Evolutionary conservation across 768 basidiomycete genomes (phyloP).

Genomic region (Auriscalpium orientale): DNA sequence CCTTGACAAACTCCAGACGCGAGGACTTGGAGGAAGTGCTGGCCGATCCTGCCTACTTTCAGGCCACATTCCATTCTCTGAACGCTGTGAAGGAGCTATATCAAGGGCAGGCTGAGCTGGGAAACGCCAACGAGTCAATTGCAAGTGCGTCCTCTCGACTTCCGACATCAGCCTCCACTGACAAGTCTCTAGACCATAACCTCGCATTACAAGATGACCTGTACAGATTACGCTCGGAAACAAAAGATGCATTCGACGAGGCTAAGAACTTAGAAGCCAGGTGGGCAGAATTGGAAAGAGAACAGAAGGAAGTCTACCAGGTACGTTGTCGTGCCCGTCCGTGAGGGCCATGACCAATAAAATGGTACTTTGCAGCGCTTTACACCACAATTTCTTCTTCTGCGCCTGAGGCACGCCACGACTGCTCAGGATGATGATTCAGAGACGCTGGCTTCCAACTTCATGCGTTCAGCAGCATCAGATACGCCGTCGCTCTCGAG

Average conservation of each 20-base stretch:
- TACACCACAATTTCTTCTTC: slow-evolving; percentile 78
- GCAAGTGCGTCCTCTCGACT: slow-evolving; percentile 51
- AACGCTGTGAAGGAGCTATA: slow-evolving; percentile 68
- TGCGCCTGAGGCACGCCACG: slow-evolving; percentile 81
- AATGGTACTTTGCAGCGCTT: slow-evolving; percentile 47
- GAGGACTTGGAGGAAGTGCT: slow-evolving; percentile 89
- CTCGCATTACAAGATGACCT: slow-evolving; percentile 68
- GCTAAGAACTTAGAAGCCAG: slow-evolving; percentile 73
- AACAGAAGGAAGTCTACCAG: slow-evolving; percentile 86
- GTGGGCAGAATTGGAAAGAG: slow-evolving; percentile 83
- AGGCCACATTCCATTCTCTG: slow-evolving; percentile 79
- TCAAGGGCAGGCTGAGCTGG: slow-evolving; percentile 68
- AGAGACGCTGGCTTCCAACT: slow-evolving; percentile 76
- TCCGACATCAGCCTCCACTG: slow-evolving; percentile 3
- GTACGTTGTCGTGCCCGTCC: slow-evolving; percentile 29
- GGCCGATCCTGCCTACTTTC: slow-evolving; percentile 74
- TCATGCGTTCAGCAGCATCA: slow-evolving; percentile 49
- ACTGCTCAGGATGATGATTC: slow-evolving; percentile 88
- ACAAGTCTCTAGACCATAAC: slow-evolving; percentile 51
- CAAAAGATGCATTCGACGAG: slow-evolving; percentile 81
- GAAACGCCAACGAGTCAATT: slow-evolving; percentile 78
- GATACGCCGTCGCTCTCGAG: slow-evolving; percentile 9
- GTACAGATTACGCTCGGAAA: slow-evolving; percentile 70
- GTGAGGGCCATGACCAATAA: neutral
- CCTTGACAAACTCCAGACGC: slow-evolving; percentile 38